Percentiles rank a stretch among this genome's conserved stretches.
Evolutionary conservation across 805 yeast genomes (phyloP).

Genomic region (Nematodospora valgi): DNA sequence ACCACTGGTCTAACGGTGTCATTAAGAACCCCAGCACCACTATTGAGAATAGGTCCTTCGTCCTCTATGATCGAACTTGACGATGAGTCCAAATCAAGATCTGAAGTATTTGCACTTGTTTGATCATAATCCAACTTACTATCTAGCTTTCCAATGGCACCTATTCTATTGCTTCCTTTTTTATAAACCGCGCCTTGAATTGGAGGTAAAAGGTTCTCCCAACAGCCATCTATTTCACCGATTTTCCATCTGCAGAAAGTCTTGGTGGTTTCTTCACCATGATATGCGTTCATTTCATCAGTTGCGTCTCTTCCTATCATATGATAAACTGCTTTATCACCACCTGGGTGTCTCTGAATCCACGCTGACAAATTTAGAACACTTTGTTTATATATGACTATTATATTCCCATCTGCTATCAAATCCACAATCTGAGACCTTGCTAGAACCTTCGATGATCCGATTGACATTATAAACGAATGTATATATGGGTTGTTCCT

Average conservation of each 20-base stretch:
- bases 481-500: too few relatives aligned
- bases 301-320: slow-evolving; percentile 89
- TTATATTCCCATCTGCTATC: slow-evolving; percentile 64
- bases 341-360: slow-evolving; percentile 83
- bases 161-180: not conserved
- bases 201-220: slow-evolving; percentile 83
- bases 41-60: not conserved
- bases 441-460: too few relatives aligned
- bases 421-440: slow-evolving; percentile 46
- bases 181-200: slow-evolving; percentile 69
- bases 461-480: too few relatives aligned
- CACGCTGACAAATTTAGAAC: slow-evolving; percentile 69
- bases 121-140: slow-evolving; percentile 13
- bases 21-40: slow-evolving; percentile 36
- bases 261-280: slow-evolving; percentile 52
- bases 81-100: slow-evolving; percentile 7
- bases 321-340: slow-evolving; percentile 78
- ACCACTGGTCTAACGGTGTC: slow-evolving; percentile 48
- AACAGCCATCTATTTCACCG: slow-evolving; percentile 57
- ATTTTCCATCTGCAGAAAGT: slow-evolving; percentile 57
- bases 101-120: slow-evolving; percentile 4
- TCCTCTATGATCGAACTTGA: not conserved
- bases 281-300: slow-evolving; percentile 87
- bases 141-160: slow-evolving; percentile 8
- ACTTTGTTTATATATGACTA: slow-evolving; percentile 59